Conservation (phyloP, 108 stramenopile species). For the Nannochloropsis salina region DNA sequence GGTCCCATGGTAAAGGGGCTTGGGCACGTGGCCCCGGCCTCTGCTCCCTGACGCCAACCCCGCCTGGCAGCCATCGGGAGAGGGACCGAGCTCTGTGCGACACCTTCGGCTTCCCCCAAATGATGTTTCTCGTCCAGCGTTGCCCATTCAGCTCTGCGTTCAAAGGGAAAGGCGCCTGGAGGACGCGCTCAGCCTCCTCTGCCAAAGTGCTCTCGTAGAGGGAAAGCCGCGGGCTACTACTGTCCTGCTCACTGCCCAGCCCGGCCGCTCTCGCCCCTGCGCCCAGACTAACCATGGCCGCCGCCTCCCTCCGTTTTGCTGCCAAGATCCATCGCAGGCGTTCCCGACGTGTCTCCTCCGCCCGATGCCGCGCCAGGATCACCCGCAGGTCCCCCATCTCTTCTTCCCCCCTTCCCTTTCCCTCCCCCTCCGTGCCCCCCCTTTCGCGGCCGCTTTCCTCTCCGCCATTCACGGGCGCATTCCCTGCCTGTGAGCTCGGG, state of each 20-base stretch:
- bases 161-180: background rate
- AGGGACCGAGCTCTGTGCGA: background rate
- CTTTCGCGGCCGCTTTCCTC: background rate
- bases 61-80: too few species aligned
- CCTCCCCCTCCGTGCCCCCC: background rate
- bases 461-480: background rate
- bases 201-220: background rate
- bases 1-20: background rate
- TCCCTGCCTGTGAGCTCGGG: background rate
- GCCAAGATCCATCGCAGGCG: background rate
- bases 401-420: background rate
- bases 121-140: background rate
- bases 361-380: background rate
- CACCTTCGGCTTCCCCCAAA: background rate
- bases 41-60: background rate
- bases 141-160: background rate
- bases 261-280: background rate
- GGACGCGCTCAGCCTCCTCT: background rate
- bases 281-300: background rate
- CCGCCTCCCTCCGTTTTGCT: background rate
- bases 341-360: background rate
- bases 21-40: background rate
- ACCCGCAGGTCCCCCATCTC: background rate
- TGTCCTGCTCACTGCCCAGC: background rate
- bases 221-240: background rate